Conservation (phyloP, 805 yeast genomes). For the Kregervanrija pseudodelftensis region DNA sequence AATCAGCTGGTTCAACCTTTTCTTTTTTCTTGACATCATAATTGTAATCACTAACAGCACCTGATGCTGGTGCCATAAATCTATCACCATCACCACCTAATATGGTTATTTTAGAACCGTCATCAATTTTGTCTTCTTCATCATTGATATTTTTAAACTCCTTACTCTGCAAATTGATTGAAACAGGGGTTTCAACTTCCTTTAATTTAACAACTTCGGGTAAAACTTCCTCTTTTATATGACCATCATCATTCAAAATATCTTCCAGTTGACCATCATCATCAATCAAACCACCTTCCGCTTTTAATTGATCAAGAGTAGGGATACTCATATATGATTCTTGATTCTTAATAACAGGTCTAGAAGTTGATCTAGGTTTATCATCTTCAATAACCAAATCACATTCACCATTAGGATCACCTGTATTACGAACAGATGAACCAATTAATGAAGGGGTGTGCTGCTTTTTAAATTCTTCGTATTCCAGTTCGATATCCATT, state of each 20-base stretch:
- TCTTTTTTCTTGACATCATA: constrained; percentile 3
- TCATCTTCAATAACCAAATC: constrained; percentile 5
- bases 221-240: constrained; percentile 41
- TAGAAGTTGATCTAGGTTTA: constrained; percentile 26
- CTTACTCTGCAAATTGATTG: not conserved
- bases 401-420: constrained; percentile 15
- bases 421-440: constrained; percentile 32
- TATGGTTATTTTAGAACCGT: constrained; percentile 11
- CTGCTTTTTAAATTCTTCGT: constrained; percentile 43
- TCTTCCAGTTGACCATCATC: constrained; percentile 48
- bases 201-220: constrained; percentile 19
- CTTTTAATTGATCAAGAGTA: constrained; percentile 30
- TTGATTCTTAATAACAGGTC: constrained; percentile 38
- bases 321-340: constrained; percentile 21
- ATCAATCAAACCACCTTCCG: constrained; percentile 49
- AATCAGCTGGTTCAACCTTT: not conserved
- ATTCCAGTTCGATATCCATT: constrained; percentile 48
- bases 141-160: not conserved
- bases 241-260: constrained; percentile 47
- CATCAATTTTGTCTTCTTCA: constrained; percentile 4
- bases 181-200: not conserved
- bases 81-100: constrained; percentile 28
- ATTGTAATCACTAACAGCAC: constrained; percentile 10
- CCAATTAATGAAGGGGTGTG: constrained; percentile 48
- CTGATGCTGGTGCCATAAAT: constrained; percentile 30